A percentile compares a stretch with the other conserved stretches of the same genome.
phyloP scores from a whole-genome alignment of 129 eudicot genomes.

The Smallanthus sonchifolius region DNA sequence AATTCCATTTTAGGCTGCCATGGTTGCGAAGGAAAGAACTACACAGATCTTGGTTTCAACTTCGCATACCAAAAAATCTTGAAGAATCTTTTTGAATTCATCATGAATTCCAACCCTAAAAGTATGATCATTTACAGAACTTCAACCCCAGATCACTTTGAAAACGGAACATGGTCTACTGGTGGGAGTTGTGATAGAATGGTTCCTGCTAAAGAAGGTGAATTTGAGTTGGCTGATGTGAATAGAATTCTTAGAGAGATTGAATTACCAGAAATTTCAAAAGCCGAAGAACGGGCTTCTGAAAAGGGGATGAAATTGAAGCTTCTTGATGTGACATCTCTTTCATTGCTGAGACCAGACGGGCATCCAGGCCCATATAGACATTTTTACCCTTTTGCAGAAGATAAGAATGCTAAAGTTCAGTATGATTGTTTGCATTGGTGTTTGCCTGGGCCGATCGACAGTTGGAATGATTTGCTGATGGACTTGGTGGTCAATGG shows the following conservation, averaged over 20 bases:
- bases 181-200: conserved; percentile 80
- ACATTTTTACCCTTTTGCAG: conserved; percentile 62
- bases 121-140: conserved; percentile 64
- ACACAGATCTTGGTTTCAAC: conserved; percentile 61
- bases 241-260: conserved; percentile 51
- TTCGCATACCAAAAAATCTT: conserved; percentile 69
- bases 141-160: conserved; percentile 88
- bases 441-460: conserved; percentile 99
- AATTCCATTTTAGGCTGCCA: conserved; percentile 64
- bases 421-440: conserved; percentile 87
- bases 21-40: conserved; percentile 51
- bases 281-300: conserved; percentile 42
- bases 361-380: conserved; percentile 97
- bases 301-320: conserved; percentile 54
- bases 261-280: conserved; percentile 70
- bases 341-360: conserved; percentile 85
- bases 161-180: conserved; percentile 72
- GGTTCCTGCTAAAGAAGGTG: conserved; percentile 72
- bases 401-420: conserved; percentile 47
- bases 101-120: conserved; percentile 46
- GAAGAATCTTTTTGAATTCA: conserved; percentile 42
- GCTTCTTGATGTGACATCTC: conserved; percentile 75
- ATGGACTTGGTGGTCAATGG: conserved; percentile 64
- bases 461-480: conserved; percentile 86
- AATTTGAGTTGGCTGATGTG: conserved; percentile 42